Evolutionary conservation across 2,329 filamentous ascomycete species (phyloP).

Genomic region (Myriosclerotinia scirpicola): DNA sequence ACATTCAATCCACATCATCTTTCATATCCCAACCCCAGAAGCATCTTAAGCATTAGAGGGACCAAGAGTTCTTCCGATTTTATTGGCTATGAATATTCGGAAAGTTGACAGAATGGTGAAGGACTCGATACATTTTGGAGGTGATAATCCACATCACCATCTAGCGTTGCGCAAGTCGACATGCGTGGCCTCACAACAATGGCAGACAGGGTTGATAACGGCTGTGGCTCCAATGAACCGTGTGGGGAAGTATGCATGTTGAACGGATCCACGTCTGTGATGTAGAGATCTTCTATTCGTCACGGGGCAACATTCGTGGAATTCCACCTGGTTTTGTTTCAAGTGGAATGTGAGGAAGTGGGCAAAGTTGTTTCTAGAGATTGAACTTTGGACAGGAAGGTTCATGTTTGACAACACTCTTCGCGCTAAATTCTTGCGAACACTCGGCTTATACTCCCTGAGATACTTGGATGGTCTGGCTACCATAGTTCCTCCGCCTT

Average conservation of each 20-base stretch:
- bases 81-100: too few relatives aligned
- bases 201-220: background rate
- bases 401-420: slow-evolving; percentile 13
- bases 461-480: background rate
- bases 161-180: too few relatives aligned
- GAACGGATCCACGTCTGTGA: slow-evolving; percentile 4
- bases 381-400: background rate
- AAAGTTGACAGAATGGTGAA: too few relatives aligned
- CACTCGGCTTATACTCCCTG: slow-evolving; percentile 1
- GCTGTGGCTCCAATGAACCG: background rate
- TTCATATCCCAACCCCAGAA: too few relatives aligned
- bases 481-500: background rate
- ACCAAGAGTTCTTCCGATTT: too few relatives aligned
- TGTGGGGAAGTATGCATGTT: slow-evolving; percentile 10
- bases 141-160: too few relatives aligned
- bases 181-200: slow-evolving; percentile 16
- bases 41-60: too few relatives aligned
- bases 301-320: background rate
- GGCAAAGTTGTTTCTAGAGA: background rate
- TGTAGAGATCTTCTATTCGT: background rate
- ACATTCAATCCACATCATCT: too few relatives aligned
- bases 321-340: slow-evolving; percentile 12
- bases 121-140: too few relatives aligned
- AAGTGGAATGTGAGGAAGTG: background rate
- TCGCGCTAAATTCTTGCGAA: background rate